Evolutionary conservation across 352 stramenopile species (phyloP), one percentile per base, ranked within the genome.

Genomic region (Phytophthora lateralis): DNA sequence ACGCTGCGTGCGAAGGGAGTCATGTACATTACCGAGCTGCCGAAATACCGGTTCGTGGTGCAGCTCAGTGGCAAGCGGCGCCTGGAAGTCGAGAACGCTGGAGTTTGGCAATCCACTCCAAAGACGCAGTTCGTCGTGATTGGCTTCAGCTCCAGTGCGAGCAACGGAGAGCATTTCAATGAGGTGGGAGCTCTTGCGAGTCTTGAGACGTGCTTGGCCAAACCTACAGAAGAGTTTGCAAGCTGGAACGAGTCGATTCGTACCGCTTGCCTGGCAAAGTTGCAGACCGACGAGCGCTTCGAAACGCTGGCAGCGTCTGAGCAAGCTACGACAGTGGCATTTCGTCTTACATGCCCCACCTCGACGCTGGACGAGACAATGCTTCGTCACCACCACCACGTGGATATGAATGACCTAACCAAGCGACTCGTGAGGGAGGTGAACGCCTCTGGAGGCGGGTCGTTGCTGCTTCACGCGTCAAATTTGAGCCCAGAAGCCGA

Each of bases 91-190:
- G 74, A 88, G 41, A 83, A 87, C 52, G 66, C 77, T 26, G 83
- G 83, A 0, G 44, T 59, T 14, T 92, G 83, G 83, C 64, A 75
- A 21, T 71, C 77, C 26, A 67, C 71, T 8, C 83, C 83, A 3
- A 88, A 86, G 67, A 89, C 80, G 35, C 80, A 92, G 46, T 84
- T 92, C 14, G 79, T 85, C 14, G 78, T 92, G 37, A 90, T 92
- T 11, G 83, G 80, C 21, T 61, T 71, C 9, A 59, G 38, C 30
- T 63, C 39, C 30, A 37, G n/a, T 14, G 17, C 21, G 8, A 63
- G 32, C 18, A 37, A 15, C 11, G 30, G 18, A 38, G 53, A 62
- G 11, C 43, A 49, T 10, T 75, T 88, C 26, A 63, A 85, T 24
- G 50, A 85, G 21, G 30, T n/a, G 0, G 26, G 74, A 38, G 70